phyloP scores from a whole-genome alignment of 2,329 filamentous ascomycete species.

The Westerdykella aurantiaca region DNA sequence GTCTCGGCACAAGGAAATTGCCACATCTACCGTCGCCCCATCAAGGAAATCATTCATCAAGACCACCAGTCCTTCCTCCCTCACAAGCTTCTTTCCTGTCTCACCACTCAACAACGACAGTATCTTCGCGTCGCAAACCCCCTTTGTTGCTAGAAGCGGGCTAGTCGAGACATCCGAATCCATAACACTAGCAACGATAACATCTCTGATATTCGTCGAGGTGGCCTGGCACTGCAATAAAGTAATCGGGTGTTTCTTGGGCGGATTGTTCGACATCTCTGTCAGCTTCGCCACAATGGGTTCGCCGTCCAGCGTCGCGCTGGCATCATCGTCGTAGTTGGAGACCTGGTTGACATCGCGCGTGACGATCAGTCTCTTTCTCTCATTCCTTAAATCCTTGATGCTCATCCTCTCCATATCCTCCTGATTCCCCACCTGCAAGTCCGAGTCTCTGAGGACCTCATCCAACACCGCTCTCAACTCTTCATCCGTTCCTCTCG shows the following conservation, averaged over 20 bases:
- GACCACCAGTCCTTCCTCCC: slow-evolving; percentile 41
- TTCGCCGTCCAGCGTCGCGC: slow-evolving; percentile 27
- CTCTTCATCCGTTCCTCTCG: slow-evolving; percentile 40
- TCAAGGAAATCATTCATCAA: slow-evolving; percentile 50
- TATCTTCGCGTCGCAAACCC: slow-evolving; percentile 45
- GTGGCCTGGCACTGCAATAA: slow-evolving; percentile 48
- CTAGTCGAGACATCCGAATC: slow-evolving; percentile 42
- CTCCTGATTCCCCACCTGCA: slow-evolving; percentile 18
- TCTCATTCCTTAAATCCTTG: slow-evolving; percentile 18
- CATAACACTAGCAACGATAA: slow-evolving; percentile 44
- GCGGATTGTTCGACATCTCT: slow-evolving; percentile 16
- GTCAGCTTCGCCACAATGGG: slow-evolving; percentile 23
- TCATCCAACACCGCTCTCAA: slow-evolving; percentile 35
- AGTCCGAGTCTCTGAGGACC: slow-evolving; percentile 15
- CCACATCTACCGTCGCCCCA: slow-evolving; percentile 46
- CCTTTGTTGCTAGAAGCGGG: slow-evolving; percentile 47
- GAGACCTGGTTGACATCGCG: slow-evolving; percentile 20
- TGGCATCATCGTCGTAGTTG: slow-evolving; percentile 32
- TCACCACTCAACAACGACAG: slow-evolving; percentile 45
- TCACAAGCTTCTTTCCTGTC: slow-evolving; percentile 32
- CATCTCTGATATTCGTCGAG: slow-evolving; percentile 46
- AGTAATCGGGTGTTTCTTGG: slow-evolving; percentile 17
- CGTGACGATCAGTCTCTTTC: slow-evolving; percentile 24
- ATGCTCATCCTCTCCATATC: slow-evolving; percentile 25
- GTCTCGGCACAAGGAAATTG: slow-evolving; percentile 38